A percentile compares a stretch with the other conserved stretches of the same genome.
Evolutionary conservation across 768 basidiomycete species (phyloP).

Genomic region (Trametes cingulata): DNA sequence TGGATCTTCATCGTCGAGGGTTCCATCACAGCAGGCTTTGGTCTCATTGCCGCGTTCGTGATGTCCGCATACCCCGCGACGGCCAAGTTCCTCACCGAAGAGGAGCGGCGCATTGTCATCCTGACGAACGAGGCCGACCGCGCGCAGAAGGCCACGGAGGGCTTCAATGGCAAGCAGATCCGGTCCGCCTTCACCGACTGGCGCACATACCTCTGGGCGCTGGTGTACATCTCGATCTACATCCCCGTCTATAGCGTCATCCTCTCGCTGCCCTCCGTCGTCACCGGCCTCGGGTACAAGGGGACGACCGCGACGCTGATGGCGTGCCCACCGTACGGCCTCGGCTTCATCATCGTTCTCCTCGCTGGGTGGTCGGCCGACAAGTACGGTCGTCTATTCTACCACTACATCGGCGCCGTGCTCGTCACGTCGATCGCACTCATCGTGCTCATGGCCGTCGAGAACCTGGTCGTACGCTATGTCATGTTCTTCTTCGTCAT

Average conservation of each 20-base stretch:
- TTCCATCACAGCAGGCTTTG: slow-evolving; percentile 42
- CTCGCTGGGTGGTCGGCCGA: slow-evolving; percentile 28
- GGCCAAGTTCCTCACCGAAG: slow-evolving; percentile 42
- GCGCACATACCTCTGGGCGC: slow-evolving; percentile 41
- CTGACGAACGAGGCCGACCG: slow-evolving; percentile 41
- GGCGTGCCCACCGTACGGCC: slow-evolving; percentile 51
- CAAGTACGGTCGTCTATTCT: slow-evolving; percentile 27
- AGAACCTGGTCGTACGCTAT: slow-evolving; percentile 32
- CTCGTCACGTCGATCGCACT: slow-evolving; percentile 30
- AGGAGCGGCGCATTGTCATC: slow-evolving; percentile 44
- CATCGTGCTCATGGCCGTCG: slow-evolving; percentile 33
- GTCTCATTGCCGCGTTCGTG: slow-evolving; percentile 34
- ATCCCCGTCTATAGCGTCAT: slow-evolving; percentile 43
- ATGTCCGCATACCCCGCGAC: slow-evolving; percentile 54
- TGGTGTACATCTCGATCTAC: slow-evolving; percentile 47
- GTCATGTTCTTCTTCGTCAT: slow-evolving; percentile 38
- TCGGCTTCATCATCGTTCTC: slow-evolving; percentile 34
- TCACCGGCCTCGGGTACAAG: slow-evolving; percentile 59
- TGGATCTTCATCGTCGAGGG: slow-evolving; percentile 50
- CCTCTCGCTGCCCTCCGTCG: slow-evolving; percentile 74
- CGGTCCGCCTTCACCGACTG: slow-evolving; percentile 39
- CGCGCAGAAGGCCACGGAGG: slow-evolving; percentile 31
- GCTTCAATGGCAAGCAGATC: slow-evolving; percentile 40
- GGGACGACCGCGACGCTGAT: slow-evolving; percentile 60
- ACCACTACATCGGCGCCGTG: slow-evolving; percentile 27